These are phyloP conservation scores for Penicillium alfredii DNA, from an alignment of 495 filamentous ascomycete genomes.

Conservation along the genomic window DNA sequence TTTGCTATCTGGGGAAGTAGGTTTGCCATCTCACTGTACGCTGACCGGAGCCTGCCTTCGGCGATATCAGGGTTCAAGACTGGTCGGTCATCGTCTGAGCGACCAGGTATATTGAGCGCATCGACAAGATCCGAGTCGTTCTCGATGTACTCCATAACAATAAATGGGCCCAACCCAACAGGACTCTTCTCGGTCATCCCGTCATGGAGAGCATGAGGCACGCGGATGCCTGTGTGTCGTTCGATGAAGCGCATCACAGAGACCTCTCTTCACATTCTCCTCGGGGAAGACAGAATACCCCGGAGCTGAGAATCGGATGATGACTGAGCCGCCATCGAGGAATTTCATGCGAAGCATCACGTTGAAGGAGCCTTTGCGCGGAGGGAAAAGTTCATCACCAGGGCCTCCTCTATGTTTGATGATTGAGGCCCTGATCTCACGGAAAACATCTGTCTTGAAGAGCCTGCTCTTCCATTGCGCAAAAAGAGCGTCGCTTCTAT, in stretches of 20 bases:
- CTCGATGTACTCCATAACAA: slow-evolving; percentile 34
- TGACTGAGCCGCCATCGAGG: slow-evolving; percentile 11
- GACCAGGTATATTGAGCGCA: slow-evolving; percentile 21
- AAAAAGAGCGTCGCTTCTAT: background rate
- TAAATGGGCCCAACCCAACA: slow-evolving; percentile 33
- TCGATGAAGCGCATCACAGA: slow-evolving; percentile 37
- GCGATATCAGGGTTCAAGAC: slow-evolving; percentile 27
- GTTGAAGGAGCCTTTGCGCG: slow-evolving; percentile 16
- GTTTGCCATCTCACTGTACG: slow-evolving; percentile 31
- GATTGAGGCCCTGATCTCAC: slow-evolving; percentile 11
- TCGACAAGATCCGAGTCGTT: slow-evolving; percentile 24
- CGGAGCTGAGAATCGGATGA: slow-evolving; percentile 15
- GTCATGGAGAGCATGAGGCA: slow-evolving; percentile 31
- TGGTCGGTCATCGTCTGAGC: slow-evolving; percentile 9
- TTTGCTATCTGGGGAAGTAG: slow-evolving; percentile 32
- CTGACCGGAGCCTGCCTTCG: slow-evolving; percentile 20
- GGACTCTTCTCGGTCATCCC: slow-evolving; percentile 21
- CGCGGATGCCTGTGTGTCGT: slow-evolving; percentile 33
- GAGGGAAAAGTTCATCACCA: slow-evolving; percentile 4
- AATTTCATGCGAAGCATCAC: slow-evolving; percentile 15
- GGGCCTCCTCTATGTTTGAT: slow-evolving; percentile 7
- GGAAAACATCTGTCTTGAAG: slow-evolving; percentile 2
- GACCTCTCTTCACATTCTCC: slow-evolving; percentile 33
- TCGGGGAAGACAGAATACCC: slow-evolving; percentile 23
- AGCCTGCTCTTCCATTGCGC: background rate